Evolutionary conservation across 306 rosid genomes (phyloP).

Genomic region (Lathyrus oleraceus): DNA sequence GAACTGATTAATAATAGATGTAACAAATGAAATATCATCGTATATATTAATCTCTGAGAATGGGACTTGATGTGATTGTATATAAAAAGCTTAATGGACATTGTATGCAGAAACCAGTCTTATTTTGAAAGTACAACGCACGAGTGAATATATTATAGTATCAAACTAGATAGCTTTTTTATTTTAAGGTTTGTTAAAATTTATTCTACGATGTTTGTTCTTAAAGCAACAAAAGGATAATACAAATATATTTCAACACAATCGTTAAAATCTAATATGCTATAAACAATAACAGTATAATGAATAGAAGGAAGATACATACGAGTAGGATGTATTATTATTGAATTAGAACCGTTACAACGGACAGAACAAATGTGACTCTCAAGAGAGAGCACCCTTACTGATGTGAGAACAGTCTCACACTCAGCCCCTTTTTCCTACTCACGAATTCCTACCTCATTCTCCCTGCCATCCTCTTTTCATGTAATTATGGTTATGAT

Average conservation of each 20-base stretch:
- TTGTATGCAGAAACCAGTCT: slow-evolving; percentile 32
- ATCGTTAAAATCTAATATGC: background rate
- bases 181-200: background rate
- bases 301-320: too few relatives aligned
- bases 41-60: slow-evolving; percentile 8
- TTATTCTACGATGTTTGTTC: background rate
- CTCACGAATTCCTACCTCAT: too few relatives aligned
- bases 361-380: too few relatives aligned
- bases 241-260: background rate
- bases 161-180: slow-evolving; percentile 15
- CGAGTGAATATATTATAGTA: slow-evolving; percentile 21
- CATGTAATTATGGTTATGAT: too few relatives aligned
- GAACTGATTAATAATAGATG: slow-evolving; percentile 23
- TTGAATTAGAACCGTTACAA: too few relatives aligned
- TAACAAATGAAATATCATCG: background rate
- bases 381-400: too few relatives aligned
- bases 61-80: slow-evolving; percentile 32
- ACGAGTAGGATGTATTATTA: too few relatives aligned
- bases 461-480: too few relatives aligned
- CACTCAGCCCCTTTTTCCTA: too few relatives aligned
- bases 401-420: too few relatives aligned
- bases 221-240: background rate
- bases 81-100: slow-evolving; percentile 21
- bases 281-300: too few relatives aligned
- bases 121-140: slow-evolving; percentile 25